These are phyloP conservation scores for Kazachstania psychrophila DNA, from an alignment of 805 yeast species.

Conservation along the genomic window DNA sequence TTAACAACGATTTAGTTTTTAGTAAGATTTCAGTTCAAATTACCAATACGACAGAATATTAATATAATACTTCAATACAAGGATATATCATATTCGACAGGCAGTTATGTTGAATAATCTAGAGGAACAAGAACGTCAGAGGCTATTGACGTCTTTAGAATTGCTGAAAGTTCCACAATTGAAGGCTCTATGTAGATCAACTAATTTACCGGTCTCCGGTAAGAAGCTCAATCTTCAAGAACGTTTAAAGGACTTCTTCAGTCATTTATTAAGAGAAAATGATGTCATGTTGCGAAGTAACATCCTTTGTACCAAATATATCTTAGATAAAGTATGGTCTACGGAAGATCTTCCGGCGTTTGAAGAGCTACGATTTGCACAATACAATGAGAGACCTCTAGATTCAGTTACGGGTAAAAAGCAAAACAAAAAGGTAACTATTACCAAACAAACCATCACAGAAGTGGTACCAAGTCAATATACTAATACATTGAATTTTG, in stretches of 20 bases:
- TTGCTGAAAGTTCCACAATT: slow-evolving; percentile 43
- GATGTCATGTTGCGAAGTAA: background rate
- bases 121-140: no score
- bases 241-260: slow-evolving; percentile 39
- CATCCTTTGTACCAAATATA: background rate
- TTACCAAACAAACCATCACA: background rate
- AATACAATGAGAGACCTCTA: background rate
- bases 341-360: background rate
- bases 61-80: no score
- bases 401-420: background rate
- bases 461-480: slow-evolving; percentile 1
- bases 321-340: background rate
- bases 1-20: no score
- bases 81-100: no score
- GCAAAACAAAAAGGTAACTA: background rate
- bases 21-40: no score
- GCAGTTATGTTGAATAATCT: no score
- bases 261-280: no score
- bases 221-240: slow-evolving; percentile 51
- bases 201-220: slow-evolving; percentile 45
- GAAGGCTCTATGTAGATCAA: slow-evolving; percentile 41
- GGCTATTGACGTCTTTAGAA: no score
- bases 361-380: background rate
- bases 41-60: no score
- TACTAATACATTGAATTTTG: slow-evolving; percentile 28